Conservation (phyloP, 495 filamentous ascomycete species). For the Penicillium salamii region DNA sequence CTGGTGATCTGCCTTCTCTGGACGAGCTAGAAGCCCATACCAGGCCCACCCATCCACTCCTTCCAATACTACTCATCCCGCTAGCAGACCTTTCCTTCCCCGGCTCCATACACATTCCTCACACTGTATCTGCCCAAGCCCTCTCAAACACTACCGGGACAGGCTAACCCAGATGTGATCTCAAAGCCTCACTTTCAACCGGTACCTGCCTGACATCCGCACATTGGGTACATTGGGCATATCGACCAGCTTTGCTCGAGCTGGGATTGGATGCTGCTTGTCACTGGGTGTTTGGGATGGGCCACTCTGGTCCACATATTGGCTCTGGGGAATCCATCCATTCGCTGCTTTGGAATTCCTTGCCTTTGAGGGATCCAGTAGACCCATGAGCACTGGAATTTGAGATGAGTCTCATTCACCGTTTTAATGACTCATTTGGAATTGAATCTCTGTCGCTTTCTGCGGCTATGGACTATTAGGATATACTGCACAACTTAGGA, state of each 20-base stretch:
- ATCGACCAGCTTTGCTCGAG: not conserved
- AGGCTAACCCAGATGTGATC: slow-evolving; percentile 1
- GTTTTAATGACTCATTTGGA: slow-evolving; percentile 4
- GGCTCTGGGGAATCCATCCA: not conserved
- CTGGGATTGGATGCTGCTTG: slow-evolving; percentile 1
- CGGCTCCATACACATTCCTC: slow-evolving; percentile 3
- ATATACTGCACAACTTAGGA: not conserved
- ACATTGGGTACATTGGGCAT: slow-evolving; percentile 15
- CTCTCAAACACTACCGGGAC: slow-evolving; percentile 12
- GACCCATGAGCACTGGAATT: not conserved
- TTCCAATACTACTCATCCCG: not conserved
- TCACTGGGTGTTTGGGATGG: not conserved
- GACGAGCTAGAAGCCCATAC: slow-evolving; percentile 7
- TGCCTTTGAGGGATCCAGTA: not conserved
- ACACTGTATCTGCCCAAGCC: slow-evolving; percentile 17
- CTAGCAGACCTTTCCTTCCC: not conserved
- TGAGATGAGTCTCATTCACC: not conserved
- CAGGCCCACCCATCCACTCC: slow-evolving; percentile 5
- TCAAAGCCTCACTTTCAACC: slow-evolving; percentile 22
- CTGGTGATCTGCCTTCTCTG: slow-evolving; percentile 6
- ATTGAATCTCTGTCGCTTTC: not conserved
- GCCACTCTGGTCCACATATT: not conserved
- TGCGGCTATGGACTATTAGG: not conserved
- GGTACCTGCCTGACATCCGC: slow-evolving; percentile 18
- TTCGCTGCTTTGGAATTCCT: not conserved